These are phyloP conservation scores for Sclerospora graminicola DNA, from an alignment of 352 stramenopile genomes.

Conservation along the genomic window DNA sequence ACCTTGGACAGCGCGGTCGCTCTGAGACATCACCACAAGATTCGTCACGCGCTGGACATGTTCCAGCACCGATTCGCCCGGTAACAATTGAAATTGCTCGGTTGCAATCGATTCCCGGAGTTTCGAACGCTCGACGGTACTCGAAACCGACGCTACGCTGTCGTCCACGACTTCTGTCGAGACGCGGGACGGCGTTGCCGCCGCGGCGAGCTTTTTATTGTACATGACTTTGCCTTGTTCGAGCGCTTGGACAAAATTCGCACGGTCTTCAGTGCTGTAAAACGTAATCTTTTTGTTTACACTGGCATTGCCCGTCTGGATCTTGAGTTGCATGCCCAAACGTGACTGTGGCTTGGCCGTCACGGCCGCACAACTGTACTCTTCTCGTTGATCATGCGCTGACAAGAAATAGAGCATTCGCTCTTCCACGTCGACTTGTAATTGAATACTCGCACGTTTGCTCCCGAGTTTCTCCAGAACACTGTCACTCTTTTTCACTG, in stretches of 20 bases:
- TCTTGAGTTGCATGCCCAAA: constrained; percentile 78
- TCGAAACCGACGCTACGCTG: constrained; percentile 17
- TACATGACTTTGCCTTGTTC: constrained; percentile 80
- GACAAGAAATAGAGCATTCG: constrained; percentile 80
- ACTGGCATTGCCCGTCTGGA: constrained; percentile 61
- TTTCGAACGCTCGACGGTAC: constrained; percentile 27
- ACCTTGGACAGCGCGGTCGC: constrained; percentile 73
- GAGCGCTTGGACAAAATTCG: constrained; percentile 72
- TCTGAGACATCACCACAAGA: constrained; percentile 75
- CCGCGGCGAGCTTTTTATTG: constrained; percentile 32
- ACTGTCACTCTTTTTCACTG: constrained; percentile 78
- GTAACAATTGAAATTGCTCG: constrained; percentile 48
- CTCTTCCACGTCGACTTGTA: constrained; percentile 75
- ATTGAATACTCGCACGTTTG: constrained; percentile 73
- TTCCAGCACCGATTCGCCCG: constrained; percentile 62
- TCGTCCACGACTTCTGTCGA: constrained; percentile 22
- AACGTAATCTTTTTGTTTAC: constrained; percentile 84
- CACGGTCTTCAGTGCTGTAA: constrained; percentile 67
- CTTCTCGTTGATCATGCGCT: constrained; percentile 62
- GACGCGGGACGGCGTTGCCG: constrained; percentile 8
- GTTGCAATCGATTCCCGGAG: constrained; percentile 51
- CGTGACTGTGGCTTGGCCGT: constrained; percentile 68
- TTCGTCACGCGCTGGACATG: constrained; percentile 81
- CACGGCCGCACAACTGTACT: constrained; percentile 70
- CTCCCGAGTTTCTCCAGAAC: constrained; percentile 73